Evolutionary conservation across 768 basidiomycete species (phyloP).

Genomic region (Termitomyces sp.): DNA sequence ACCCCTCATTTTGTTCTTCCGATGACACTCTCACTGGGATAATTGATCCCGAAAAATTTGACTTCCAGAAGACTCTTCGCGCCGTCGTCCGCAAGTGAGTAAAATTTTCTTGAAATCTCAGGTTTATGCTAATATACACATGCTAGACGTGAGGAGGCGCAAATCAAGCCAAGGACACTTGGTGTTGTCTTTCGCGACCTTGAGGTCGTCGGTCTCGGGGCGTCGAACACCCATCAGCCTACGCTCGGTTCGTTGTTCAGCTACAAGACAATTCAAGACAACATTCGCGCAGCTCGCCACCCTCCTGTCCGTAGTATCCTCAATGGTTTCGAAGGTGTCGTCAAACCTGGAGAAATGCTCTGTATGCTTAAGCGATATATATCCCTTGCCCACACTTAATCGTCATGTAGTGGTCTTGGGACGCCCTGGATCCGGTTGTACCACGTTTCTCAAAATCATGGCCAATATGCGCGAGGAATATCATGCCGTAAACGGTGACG

Average conservation of each 20-base stretch:
- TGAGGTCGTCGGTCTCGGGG: constrained; percentile 44
- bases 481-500: constrained; percentile 62
- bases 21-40: constrained; percentile 14
- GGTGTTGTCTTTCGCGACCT: constrained; percentile 49
- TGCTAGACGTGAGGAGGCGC: constrained; percentile 12
- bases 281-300: constrained; percentile 41
- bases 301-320: constrained; percentile 64
- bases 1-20: constrained; percentile 10
- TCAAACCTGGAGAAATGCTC: constrained; percentile 73
- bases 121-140: neutral
- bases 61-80: constrained; percentile 24
- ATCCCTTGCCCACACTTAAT: neutral
- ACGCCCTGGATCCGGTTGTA: constrained; percentile 83
- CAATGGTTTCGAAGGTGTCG: constrained; percentile 54
- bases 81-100: constrained; percentile 21
- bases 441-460: constrained; percentile 76
- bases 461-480: constrained; percentile 72
- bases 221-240: constrained; percentile 35
- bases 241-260: constrained; percentile 52
- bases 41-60: constrained; percentile 21
- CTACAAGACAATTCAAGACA: constrained; percentile 30
- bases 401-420: constrained; percentile 66
- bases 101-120: neutral
- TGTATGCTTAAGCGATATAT: constrained; percentile 35
- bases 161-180: constrained; percentile 28